Evolutionary conservation across 805 yeast genomes (phyloP).

Genomic region (Starmerella apis): DNA sequence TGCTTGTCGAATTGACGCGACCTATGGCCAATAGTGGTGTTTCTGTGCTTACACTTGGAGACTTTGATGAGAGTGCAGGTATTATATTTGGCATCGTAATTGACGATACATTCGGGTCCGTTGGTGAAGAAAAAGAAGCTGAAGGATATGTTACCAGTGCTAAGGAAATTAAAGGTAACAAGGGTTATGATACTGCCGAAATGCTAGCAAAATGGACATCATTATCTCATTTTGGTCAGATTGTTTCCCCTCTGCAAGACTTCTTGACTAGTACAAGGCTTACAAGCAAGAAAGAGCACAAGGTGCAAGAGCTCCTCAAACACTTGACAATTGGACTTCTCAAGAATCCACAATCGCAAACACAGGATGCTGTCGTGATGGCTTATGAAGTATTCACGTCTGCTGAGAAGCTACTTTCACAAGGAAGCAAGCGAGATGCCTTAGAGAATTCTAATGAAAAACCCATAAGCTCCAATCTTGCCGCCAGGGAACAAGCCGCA

Average conservation of each 20-base stretch:
- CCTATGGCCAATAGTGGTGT: background rate
- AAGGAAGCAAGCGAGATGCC: background rate
- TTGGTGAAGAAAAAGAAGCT: conserved; percentile 90
- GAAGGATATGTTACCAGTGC: conserved; percentile 78
- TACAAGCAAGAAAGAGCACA: conserved; percentile 56
- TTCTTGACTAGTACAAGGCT: conserved; percentile 53
- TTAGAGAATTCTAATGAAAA: conserved; percentile 12
- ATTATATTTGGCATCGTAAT: conserved; percentile 61
- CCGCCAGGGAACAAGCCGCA: conserved; percentile 24
- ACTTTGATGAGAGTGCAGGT: conserved; percentile 52
- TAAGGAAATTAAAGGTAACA: conserved; percentile 83
- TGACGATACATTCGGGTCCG: conserved; percentile 87
- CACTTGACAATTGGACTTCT: conserved; percentile 71
- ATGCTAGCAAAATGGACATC: conserved; percentile 55
- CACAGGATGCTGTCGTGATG: conserved; percentile 51
- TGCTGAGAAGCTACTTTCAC: conserved; percentile 29
- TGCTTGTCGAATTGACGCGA: conserved; percentile 46
- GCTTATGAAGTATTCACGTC: conserved; percentile 63
- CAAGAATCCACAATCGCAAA: conserved; percentile 50
- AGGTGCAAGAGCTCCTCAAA: conserved; percentile 66
- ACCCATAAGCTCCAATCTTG: conserved; percentile 11
- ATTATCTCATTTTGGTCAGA: conserved; percentile 43
- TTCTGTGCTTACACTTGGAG: conserved; percentile 42
- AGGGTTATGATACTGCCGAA: conserved; percentile 81
- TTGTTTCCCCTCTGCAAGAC: conserved; percentile 60